Conservation (phyloP, 2,329 filamentous ascomycete genomes). For the Tolypocladium capitatum region DNA sequence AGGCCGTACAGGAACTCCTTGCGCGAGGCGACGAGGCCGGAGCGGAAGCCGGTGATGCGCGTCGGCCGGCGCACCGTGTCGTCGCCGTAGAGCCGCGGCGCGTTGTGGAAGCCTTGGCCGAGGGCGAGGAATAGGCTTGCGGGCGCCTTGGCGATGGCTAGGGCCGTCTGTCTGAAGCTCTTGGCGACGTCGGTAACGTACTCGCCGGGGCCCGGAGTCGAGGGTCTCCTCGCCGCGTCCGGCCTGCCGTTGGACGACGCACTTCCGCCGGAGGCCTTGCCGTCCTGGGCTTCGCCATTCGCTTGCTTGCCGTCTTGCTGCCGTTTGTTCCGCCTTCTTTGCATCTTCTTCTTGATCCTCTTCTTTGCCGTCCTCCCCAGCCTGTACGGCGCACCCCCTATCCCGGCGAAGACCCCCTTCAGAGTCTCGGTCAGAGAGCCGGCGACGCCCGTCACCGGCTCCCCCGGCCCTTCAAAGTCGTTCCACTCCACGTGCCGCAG, state of each 20-base stretch:
- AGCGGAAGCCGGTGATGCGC: conserved; percentile 51
- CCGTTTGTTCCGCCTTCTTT: conserved; percentile 35
- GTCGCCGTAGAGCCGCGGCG: conserved; percentile 56
- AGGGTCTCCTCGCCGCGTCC: conserved; percentile 1
- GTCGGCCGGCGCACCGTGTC: conserved; percentile 51
- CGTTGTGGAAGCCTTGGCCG: conserved; percentile 59
- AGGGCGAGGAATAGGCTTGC: conserved; percentile 48
- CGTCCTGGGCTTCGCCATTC: not conserved
- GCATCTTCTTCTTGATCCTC: conserved; percentile 25
- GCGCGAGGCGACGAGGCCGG: conserved; percentile 47
- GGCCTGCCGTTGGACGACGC: not conserved
- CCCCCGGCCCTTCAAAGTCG: conserved; percentile 62
- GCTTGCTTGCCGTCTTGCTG: conserved; percentile 16
- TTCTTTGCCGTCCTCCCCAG: conserved; percentile 45
- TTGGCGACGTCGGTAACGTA: conserved; percentile 37
- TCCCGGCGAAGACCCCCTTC: conserved; percentile 45
- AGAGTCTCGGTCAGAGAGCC: conserved; percentile 47
- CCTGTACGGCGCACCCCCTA: conserved; percentile 50
- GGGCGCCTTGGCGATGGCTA: conserved; percentile 41
- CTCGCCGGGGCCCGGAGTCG: conserved; percentile 11
- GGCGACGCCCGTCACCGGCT: conserved; percentile 54
- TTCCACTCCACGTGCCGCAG: conserved; percentile 61
- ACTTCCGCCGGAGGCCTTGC: not conserved
- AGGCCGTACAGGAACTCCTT: conserved; percentile 50
- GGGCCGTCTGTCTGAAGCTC: conserved; percentile 36